Evolutionary conservation across 169 alveolate species (phyloP), one percentile per base, ranked within the genome.

Genomic region (Cyclospora cayetanensis): DNA sequence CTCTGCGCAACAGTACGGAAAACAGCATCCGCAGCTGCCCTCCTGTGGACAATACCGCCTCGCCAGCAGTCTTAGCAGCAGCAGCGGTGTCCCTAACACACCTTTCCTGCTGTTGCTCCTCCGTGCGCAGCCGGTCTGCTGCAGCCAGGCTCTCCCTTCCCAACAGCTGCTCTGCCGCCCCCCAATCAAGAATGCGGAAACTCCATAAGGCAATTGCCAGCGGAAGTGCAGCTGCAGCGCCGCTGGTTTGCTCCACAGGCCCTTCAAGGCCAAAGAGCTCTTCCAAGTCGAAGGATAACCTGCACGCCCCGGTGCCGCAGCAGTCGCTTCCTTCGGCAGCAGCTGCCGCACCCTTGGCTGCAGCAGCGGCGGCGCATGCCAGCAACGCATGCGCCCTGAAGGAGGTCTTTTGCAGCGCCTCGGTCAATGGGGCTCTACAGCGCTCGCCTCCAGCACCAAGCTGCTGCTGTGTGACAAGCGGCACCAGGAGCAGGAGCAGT

Each of bases 401-500:
- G 72, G 34, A 20, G 35, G 31, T n/a, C 72, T 60, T n/a, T n/a
- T 60, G 72, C 72, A 60, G 72, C 34, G 72, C 72, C 34, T 60
- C 31, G 72, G 4, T n/a, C 72, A 60, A 31, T 31, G 15, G 72
- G 15, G 18, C 12, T 12, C 35, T n/a, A n/a, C 18, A n/a, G 35
- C 18, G 72, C 18, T n/a, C 72, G 35, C 72, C 72, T 60, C 72
- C 72, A 60, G 72, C 72, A 12, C 72, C 72, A n/a, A 60, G n/a
- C n/a, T 60, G 72, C 72, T 60, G 72, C 72, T 60, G 72, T n/a
- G 72, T 60, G 27, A 60, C 72, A n/a, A 60, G 72, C 27, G 72
- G 72, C 72, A 60, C 35, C 35, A 60, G 72, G 35, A 60, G 4
- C 72, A 15, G 72, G 11, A 60, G 34, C 34, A 60, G 72, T n/a